These are phyloP conservation scores for Metarhizium album DNA, from an alignment of 2,329 filamentous ascomycete genomes.

Conservation along the genomic window DNA sequence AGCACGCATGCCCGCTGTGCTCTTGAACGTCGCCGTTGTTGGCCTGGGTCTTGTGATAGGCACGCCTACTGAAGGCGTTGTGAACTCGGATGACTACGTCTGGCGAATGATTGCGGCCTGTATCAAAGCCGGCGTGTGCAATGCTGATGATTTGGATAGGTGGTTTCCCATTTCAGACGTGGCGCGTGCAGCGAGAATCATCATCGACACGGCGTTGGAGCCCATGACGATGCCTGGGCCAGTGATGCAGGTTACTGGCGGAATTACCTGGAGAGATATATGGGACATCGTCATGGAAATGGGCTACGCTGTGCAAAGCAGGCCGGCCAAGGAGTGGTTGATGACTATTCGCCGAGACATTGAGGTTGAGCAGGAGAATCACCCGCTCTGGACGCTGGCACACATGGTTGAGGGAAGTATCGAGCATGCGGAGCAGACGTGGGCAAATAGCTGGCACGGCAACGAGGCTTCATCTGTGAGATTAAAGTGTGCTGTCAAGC, in stretches of 20 bases:
- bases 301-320: neutral
- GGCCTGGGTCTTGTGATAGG: conserved; percentile 11
- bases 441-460: neutral
- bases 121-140: conserved; percentile 10
- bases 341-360: conserved; percentile 3
- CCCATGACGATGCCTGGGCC: neutral
- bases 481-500: too few relatives aligned
- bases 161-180: conserved; percentile 8
- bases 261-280: conserved; percentile 3
- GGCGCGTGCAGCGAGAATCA: conserved; percentile 4
- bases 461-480: too few relatives aligned
- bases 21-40: neutral
- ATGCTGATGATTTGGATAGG: neutral
- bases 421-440: neutral
- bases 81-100: conserved; percentile 12
- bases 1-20: conserved; percentile 3
- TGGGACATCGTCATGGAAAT: conserved; percentile 2
- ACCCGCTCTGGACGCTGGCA: conserved; percentile 5
- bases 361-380: conserved; percentile 1
- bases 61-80: conserved; percentile 12
- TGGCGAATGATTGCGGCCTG: conserved; percentile 10
- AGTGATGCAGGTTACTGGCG: conserved; percentile 1
- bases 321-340: neutral
- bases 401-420: conserved; percentile 1
- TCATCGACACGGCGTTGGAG: conserved; percentile 3